Evolutionary conservation across 139 green algal genomes (phyloP), one percentile per base, ranked within the genome.

Genomic region (Chara braunii): DNA sequence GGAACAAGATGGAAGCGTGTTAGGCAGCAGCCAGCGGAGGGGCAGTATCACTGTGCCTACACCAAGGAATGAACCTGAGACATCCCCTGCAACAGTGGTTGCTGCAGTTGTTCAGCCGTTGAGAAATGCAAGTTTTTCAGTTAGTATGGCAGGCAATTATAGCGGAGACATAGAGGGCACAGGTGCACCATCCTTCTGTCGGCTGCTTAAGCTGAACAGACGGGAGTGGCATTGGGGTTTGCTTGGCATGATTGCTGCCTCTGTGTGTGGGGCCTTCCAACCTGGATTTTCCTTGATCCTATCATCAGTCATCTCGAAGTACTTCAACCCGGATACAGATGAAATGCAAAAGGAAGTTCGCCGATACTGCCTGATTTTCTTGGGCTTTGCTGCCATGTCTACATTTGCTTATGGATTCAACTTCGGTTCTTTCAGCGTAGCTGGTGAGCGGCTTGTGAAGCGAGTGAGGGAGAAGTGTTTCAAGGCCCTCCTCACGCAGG

Each of bases 201-300:
- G 65, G 7, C 43, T 74, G 6, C 28, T 29, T 2, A 14, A 34
- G 30, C 57, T 74, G 11, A 71, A 70, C 57, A 29, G 3, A 29
- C 65, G 55, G 24, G 65, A 74, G 57, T 70, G 55, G 56, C 55
- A 42, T 9, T 37, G 35, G 18, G 65, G 55, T 3, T n/a, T 74
- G 12, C 37, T 71, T 3, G 73, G 73, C n/a, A 40, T 26, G 1
- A 23, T 80, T 4, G 40, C 64, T 4, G 45, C 57, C 6, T n/a
- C 37, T 26, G 44, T 18, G 4, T 58, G 76, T 31, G 73, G 73
- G 18, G 43, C 51, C 4, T 42, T 80, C n/a, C 63, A 77, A 34
- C 73, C 73, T 0, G 45, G 66, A 29, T 70, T 80, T 5, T 61
- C 73, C 5, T 55, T 80, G 37, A 37, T 80, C 26, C 68, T 80